Percentiles rank a stretch among this genome's conserved stretches.
These are phyloP conservation scores for Sporobolomyces roseus DNA, from an alignment of 768 basidiomycete genomes.

Conservation along the genomic window DNA sequence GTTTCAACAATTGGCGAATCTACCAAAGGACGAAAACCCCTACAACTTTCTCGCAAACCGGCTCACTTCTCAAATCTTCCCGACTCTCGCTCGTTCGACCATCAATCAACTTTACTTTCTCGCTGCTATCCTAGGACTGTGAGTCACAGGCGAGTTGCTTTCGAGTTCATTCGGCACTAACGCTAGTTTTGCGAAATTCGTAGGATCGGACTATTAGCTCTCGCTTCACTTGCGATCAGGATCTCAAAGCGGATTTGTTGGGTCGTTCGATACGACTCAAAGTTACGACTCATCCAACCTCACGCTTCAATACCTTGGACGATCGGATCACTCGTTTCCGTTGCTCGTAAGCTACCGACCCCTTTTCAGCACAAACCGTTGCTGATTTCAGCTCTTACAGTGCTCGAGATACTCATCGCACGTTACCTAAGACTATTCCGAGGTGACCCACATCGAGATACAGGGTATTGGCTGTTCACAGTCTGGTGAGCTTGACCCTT, in stretches of 20 bases:
- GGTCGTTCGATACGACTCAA: background rate
- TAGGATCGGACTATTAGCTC: background rate
- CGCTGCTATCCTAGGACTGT: background rate
- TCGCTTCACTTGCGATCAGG: background rate
- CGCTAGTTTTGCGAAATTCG: background rate
- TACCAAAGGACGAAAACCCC: background rate
- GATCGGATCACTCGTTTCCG: background rate
- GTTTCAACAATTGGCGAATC: too few relatives aligned
- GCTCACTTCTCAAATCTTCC: background rate
- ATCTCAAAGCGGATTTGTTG: background rate
- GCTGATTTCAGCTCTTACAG: background rate
- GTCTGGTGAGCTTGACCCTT: background rate
- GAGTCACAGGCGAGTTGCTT: background rate
- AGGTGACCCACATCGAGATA: background rate
- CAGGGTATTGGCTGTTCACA: background rate
- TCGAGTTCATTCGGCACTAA: too few relatives aligned
- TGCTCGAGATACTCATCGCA: background rate
- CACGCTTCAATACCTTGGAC: constrained; percentile 4
- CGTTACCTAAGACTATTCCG: background rate
- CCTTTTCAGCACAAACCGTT: background rate
- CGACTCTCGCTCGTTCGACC: background rate
- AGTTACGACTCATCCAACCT: background rate
- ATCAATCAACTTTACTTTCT: constrained; percentile 6
- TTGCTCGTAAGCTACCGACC: background rate
- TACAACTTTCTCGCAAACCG: background rate